These are phyloP conservation scores for Tetragonia tetragonoides DNA, from an alignment of 148 eudicot species.

Conservation along the genomic window DNA sequence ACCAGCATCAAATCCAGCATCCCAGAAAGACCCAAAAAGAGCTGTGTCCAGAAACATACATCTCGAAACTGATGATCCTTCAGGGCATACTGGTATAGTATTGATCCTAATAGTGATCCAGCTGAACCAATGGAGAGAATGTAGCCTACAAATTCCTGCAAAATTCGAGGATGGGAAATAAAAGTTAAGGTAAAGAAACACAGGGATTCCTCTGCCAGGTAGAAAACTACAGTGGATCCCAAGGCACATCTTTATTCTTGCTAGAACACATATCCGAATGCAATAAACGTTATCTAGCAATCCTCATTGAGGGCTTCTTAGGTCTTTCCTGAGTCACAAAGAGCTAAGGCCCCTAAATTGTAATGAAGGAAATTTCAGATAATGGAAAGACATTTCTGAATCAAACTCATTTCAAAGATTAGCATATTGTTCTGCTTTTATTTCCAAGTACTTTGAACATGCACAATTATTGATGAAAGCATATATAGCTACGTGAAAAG, in stretches of 20 bases:
- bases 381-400: not conserved
- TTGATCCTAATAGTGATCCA: slow-evolving; percentile 71
- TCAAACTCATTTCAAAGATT: not conserved
- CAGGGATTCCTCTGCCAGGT: not conserved
- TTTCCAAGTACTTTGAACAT: not conserved
- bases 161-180: not conserved
- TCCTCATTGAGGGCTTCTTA: not conserved
- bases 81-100: slow-evolving; percentile 65
- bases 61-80: slow-evolving; percentile 68
- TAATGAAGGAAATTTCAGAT: not conserved
- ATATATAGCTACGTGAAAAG: no score
- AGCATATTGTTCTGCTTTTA: not conserved
- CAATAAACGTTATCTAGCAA: not conserved
- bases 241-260: no score
- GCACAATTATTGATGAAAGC: not conserved
- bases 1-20: slow-evolving; percentile 79
- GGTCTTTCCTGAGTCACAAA: not conserved
- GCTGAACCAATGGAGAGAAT: slow-evolving; percentile 73
- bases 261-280: not conserved
- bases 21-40: slow-evolving; percentile 64
- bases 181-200: slow-evolving; percentile 2
- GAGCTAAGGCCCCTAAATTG: not conserved
- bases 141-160: slow-evolving; percentile 84
- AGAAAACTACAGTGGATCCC: not conserved
- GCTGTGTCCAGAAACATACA: slow-evolving; percentile 83